Percentiles rank a stretch among this genome's conserved stretches.
Evolutionary conservation across 1,284 basidiomycete species (phyloP).

Genomic region (Apiotrichum porosum): DNA sequence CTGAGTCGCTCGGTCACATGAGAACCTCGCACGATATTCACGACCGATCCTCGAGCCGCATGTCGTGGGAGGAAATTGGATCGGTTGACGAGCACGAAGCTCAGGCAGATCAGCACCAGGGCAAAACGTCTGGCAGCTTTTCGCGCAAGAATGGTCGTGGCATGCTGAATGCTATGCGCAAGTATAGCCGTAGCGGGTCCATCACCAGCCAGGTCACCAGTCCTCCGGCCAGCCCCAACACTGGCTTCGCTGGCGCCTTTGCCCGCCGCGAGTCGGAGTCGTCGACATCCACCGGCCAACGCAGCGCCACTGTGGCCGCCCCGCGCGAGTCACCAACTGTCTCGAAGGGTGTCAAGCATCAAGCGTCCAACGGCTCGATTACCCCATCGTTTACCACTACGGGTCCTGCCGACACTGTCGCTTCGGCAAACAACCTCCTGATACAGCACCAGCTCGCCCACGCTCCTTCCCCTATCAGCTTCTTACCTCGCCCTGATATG

Average conservation of each 20-base stretch:
- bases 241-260: constrained; percentile 8
- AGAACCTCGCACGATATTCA: too few relatives aligned
- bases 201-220: neutral
- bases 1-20: too few relatives aligned
- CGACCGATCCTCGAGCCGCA: constrained; percentile 18
- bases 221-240: constrained; percentile 24
- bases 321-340: neutral
- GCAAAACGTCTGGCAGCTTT: constrained; percentile 37
- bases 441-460: constrained; percentile 37
- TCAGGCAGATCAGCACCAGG: constrained; percentile 25
- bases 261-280: constrained; percentile 26
- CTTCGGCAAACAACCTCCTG: constrained; percentile 25
- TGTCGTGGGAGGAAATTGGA: constrained; percentile 43
- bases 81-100: constrained; percentile 27
- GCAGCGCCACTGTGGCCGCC: too few relatives aligned
- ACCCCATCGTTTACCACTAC: constrained; percentile 13
- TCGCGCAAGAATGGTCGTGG: constrained; percentile 35
- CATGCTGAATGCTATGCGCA: constrained; percentile 27
- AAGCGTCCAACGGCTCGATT: constrained; percentile 33
- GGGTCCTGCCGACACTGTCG: neutral
- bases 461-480: constrained; percentile 46
- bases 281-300: constrained; percentile 16
- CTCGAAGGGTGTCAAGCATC: constrained; percentile 12
- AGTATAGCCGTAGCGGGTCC: constrained; percentile 15
- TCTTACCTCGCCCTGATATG: constrained; percentile 56